Conservation (phyloP, 371 early-diverging fungal genomes). For the Dichotomocladium elegans region DNA sequence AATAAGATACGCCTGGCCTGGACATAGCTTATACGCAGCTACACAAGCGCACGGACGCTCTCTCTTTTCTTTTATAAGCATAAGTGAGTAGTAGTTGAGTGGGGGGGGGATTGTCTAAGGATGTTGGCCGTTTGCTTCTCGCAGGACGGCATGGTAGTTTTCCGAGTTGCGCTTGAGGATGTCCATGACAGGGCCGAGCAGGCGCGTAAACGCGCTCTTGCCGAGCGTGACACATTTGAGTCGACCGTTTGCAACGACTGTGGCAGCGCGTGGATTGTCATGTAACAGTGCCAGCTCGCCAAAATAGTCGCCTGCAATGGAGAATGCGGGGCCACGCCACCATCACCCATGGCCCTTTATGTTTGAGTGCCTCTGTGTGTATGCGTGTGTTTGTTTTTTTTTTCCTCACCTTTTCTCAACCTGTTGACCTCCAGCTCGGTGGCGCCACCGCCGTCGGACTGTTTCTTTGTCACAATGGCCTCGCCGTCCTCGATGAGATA, state of each 20-base stretch:
- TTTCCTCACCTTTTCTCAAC: constrained; percentile 72
- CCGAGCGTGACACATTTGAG: constrained; percentile 91
- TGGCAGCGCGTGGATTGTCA: constrained; percentile 90
- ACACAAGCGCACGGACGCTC: too few species aligned
- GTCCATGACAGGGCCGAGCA: constrained; percentile 91
- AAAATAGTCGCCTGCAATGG: constrained; percentile 1
- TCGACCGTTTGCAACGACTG: constrained; percentile 83
- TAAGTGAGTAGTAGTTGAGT: too few species aligned
- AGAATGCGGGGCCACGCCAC: too few species aligned
- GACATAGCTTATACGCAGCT: too few species aligned
- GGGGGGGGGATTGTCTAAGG: too few species aligned
- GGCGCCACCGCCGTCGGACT: constrained; percentile 60
- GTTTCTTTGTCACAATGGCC: constrained; percentile 45
- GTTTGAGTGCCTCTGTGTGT: neutral
- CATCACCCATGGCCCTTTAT: too few species aligned
- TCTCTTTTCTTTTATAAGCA: too few species aligned
- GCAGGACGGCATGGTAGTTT: constrained; percentile 63
- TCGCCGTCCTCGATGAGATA: constrained; percentile 88
- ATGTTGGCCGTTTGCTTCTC: constrained; percentile 9
- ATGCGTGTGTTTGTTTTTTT: too few species aligned
- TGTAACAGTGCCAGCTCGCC: constrained; percentile 87
- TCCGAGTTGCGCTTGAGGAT: constrained; percentile 87
- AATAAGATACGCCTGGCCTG: too few species aligned
- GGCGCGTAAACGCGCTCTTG: constrained; percentile 88
- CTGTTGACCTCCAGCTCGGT: constrained; percentile 73